These are phyloP conservation scores for Sutorius australiensis DNA, from an alignment of 768 basidiomycete genomes.

Conservation along the genomic window DNA sequence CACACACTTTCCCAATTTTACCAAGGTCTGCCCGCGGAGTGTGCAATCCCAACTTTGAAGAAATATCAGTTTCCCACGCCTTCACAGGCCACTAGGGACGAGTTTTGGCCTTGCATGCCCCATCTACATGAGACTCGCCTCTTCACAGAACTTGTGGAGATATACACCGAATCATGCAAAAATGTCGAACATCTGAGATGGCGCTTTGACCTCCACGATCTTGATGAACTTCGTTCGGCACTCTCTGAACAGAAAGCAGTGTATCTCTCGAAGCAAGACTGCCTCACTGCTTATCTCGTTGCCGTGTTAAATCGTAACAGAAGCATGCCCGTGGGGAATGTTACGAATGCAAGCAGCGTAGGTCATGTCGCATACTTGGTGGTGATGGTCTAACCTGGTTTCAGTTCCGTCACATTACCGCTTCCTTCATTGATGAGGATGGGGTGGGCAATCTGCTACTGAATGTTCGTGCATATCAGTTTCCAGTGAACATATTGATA, in stretches of 20 bases:
- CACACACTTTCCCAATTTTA: constrained; percentile 28
- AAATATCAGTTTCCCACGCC: constrained; percentile 24
- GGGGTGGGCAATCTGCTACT: constrained; percentile 20
- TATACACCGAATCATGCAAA: constrained; percentile 11
- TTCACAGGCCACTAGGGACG: constrained; percentile 3
- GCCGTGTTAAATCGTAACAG: constrained; percentile 17
- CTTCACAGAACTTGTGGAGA: constrained; percentile 15
- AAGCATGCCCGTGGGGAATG: constrained; percentile 8
- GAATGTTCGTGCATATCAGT: constrained; percentile 13
- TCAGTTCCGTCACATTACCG: constrained; percentile 19
- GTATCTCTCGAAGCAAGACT: constrained; percentile 28
- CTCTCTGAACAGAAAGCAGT: constrained; percentile 4
- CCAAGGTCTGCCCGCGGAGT: constrained; percentile 14
- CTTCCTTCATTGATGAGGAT: constrained; percentile 16
- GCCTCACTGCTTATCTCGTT: constrained; percentile 29
- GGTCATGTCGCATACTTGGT: not conserved
- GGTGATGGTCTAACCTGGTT: not conserved
- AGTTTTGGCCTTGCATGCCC: constrained; percentile 21
- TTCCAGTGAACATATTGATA: not conserved
- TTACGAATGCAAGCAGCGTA: constrained; percentile 31
- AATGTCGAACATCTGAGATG: constrained; percentile 16
- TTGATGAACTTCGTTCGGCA: constrained; percentile 13
- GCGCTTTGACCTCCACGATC: constrained; percentile 7
- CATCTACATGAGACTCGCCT: constrained; percentile 22
- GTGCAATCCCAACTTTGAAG: constrained; percentile 21